Percentiles rank a stretch among this genome's conserved stretches.
Evolutionary conservation across 495 filamentous ascomycete genomes (phyloP).

Genomic region (Hyphodiscus hymeniophilus): DNA sequence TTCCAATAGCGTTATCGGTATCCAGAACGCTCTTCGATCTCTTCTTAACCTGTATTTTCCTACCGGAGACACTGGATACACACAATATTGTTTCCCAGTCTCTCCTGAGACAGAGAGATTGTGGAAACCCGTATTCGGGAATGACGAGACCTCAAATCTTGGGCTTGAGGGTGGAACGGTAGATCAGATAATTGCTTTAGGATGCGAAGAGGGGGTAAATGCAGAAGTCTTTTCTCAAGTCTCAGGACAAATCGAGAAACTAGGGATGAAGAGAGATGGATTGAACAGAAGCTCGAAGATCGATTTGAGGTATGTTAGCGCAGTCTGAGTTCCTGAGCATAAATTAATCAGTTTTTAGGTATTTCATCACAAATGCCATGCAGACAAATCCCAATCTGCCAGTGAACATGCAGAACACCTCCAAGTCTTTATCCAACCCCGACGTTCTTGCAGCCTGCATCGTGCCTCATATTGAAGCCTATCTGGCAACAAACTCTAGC

Average conservation of each 20-base stretch:
- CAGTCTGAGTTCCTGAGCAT: background rate
- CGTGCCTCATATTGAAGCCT: conserved; percentile 24
- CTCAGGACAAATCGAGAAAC: conserved; percentile 20
- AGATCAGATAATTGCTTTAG: conserved; percentile 24
- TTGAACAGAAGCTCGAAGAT: conserved; percentile 20
- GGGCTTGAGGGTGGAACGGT: conserved; percentile 18
- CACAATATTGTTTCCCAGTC: conserved; percentile 14
- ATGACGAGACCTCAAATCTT: conserved; percentile 14
- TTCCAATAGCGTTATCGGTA: conserved; percentile 5
- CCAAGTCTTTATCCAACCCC: conserved; percentile 18
- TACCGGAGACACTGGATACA: conserved; percentile 7
- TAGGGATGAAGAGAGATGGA: conserved; percentile 22
- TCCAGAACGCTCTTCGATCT: conserved; percentile 17
- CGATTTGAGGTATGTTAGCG: conserved; percentile 16
- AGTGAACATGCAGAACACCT: background rate
- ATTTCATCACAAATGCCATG: conserved; percentile 22
- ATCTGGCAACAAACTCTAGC: conserved; percentile 16
- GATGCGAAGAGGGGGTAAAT: conserved; percentile 23
- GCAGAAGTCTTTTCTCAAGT: conserved; percentile 20
- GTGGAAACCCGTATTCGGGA: conserved; percentile 23
- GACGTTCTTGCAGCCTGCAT: conserved; percentile 20
- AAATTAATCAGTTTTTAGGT: conserved; percentile 9
- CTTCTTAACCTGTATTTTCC: conserved; percentile 14
- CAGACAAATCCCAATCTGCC: conserved; percentile 12
- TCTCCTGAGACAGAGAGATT: conserved; percentile 15